Evolutionary conservation across 148 eudicot genomes (phyloP), one percentile per base, ranked within the genome.

Genomic region (Chenopodium album): DNA sequence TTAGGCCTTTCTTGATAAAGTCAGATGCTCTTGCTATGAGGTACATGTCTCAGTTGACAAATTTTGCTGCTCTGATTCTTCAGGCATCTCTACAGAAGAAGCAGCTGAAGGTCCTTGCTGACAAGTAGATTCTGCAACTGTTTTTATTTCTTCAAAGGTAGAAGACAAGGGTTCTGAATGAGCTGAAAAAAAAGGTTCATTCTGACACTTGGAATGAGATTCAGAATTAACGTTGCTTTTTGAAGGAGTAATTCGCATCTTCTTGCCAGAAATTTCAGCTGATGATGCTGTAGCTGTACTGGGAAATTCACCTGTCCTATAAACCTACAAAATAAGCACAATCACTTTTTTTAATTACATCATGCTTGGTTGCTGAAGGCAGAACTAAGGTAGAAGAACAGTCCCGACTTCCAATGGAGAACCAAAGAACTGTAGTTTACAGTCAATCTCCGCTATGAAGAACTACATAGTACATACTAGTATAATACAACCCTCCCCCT

Each of bases 241-340:
- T 3, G 34, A 48, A 37, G 48, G 79, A 62, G 76, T 52, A 56
- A 48, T 65, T 22, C 54, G 82, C 22, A 10, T 50, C 17, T 50
- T 82, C 78, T 81, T 78, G 28, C 62, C 88, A 71, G 62, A 41
- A 64, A 44, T 19, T 68, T 47, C 66, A 16, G 75, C 23, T 47
- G 81, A 77, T 47, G 81, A 74, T 71, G 85, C 17, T 72, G 56
- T 46, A 31, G 54, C 37, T 72, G 54, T 44, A 13, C n/a, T 12
- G 23, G 83, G 73, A 73, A 54, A 73, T 48, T 81, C 79, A 14
- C 70, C 65, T 76, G 79, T 88, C 81, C 80, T 85, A 48, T 60
- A 44, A 31, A 88, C 90, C 90, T 88, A 72, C 66, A 78, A 65
- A 65, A 62, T 22, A 31, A 81, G 9, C 73, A 72, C 44, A 62